These are phyloP conservation scores for Cadophora gregata DNA, from an alignment of 2,329 filamentous ascomycete genomes.

Conservation along the genomic window DNA sequence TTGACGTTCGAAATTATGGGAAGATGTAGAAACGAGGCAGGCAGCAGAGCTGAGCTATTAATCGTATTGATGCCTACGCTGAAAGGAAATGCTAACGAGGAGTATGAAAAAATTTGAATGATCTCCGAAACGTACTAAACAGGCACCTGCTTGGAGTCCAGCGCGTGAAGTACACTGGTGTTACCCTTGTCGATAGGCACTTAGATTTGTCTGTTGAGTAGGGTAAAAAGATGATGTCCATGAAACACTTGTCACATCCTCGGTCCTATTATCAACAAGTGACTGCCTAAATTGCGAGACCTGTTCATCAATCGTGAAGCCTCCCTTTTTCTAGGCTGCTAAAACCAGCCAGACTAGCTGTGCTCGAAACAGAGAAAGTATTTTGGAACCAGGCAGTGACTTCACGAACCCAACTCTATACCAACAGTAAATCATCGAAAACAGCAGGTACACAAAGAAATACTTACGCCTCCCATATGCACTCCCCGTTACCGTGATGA, in stretches of 20 bases:
- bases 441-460: not conserved
- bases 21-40: too few species aligned
- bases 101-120: too few species aligned
- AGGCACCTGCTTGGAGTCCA: too few species aligned
- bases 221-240: too few species aligned
- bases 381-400: not conserved
- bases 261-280: not conserved
- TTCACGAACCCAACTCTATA: not conserved
- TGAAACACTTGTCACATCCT: not conserved
- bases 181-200: too few species aligned
- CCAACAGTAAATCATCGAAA: slow-evolving; percentile 2
- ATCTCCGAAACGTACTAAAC: too few species aligned
- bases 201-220: too few species aligned
- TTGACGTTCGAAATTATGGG: too few species aligned
- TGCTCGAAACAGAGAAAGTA: not conserved
- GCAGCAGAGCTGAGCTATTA: too few species aligned
- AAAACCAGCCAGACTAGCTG: not conserved
- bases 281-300: not conserved
- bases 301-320: not conserved
- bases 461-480: slow-evolving; percentile 49
- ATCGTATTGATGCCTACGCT: too few species aligned
- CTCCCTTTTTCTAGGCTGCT: slow-evolving; percentile 3
- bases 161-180: too few species aligned
- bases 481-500: slow-evolving; percentile 53
- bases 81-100: too few species aligned